Evolutionary conservation across 495 filamentous ascomycete species (phyloP), one percentile per base, ranked within the genome.

Genomic region (Elasticomyces elasticus): DNA sequence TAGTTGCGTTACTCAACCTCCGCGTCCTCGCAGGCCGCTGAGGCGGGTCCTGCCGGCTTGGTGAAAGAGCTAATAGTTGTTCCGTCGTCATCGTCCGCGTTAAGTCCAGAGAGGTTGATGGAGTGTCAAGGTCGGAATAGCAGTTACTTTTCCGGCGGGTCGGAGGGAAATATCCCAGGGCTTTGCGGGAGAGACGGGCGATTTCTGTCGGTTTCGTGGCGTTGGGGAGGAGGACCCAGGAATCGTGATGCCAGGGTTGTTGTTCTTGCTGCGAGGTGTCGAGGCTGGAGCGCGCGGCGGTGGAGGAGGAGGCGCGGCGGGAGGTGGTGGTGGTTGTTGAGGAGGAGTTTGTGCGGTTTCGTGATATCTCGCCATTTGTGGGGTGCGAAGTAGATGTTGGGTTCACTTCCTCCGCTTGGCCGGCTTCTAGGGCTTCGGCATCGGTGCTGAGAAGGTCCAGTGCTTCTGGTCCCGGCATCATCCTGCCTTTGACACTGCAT

Each of bases 101-200:
- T 3, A 83, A 64, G 42, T 87, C 83, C 23, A 80, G 60, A 4
- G 83, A 86, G n/a, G 70, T 72, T 15, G 79, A 74, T 5, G 83
- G 82, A 6, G 82, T 82, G 54, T 79, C 80, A 17, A 77, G 52
- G 35, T 79, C 70, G 17, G 62, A 63, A 51, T 64, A 64, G 0
- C 80, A 81, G 9, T 78, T 74, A 7, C 76, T 82, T 77, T 94
- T 96, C 75, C 89, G 87, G 62, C 92, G 78, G 1, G 88, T 80
- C 13, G 87, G 88, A 0, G 92, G 91, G 63, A 96, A 97, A 69
- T 89, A 95, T 25, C 91, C 92, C 20, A 96, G 72, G 2, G 84
- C 77, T 68, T 82, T 80, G 47, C 87, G 81, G 23, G 87, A 79
- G 37, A 98, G 80, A 28, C 91, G 80, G 5, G 84, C 91, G 37